Base-by-base conservation (phyloP, 2,329 filamentous ascomycete genomes). In the Ceratocystiopsis minuta region DNA sequence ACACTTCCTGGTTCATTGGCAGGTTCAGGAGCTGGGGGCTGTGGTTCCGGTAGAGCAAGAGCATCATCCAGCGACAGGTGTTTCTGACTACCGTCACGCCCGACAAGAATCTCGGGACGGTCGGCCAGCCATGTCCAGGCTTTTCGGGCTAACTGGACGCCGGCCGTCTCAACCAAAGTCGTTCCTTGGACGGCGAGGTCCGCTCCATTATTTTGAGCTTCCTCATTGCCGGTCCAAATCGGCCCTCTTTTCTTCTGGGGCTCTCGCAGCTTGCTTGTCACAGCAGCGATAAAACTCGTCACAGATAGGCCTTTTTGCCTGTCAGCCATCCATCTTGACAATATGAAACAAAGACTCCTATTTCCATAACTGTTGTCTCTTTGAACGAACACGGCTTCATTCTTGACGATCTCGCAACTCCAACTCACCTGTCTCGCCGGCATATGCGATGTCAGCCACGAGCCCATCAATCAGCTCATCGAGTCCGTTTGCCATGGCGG, bases 401-500 rank as follows among this genome's bases (percentile, higher is more conserved):
- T 37, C 0, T 36, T 16, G 9, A 10, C 24, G 24, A 28, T 28
- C 24, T 10, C 24, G 24, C 24, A 28, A 10, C 24, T 28, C 24
- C 24, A 16, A 55, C 62, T 52, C 45, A 65, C 63, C 62, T 48
- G 54, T 55, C 42, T 60, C 55, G 32, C 63, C 62, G 33, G 58
- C 59, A 50, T 63, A 64, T 16, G 61, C 61, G 36, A 63, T 62
- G 53, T 65, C 60, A 2, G 54, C 57, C 43, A 66, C 54, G 45
- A 65, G 59, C 45, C 56, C 59, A 49, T 66, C 62, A 40, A 65
- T 56, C 50, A 65, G 52, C 51, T 61, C 60, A 51, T 66, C 63
- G 45, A 65, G 57, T 49, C 61, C 62, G 48, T 52, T 57, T 37
- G 54, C 55, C 57, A 60, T 60, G 20, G 36, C 44, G 32, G 33